Evolutionary conservation across 345 rosid genomes (phyloP), one percentile per base, ranked within the genome.

Genomic region (Brassica nigra): DNA sequence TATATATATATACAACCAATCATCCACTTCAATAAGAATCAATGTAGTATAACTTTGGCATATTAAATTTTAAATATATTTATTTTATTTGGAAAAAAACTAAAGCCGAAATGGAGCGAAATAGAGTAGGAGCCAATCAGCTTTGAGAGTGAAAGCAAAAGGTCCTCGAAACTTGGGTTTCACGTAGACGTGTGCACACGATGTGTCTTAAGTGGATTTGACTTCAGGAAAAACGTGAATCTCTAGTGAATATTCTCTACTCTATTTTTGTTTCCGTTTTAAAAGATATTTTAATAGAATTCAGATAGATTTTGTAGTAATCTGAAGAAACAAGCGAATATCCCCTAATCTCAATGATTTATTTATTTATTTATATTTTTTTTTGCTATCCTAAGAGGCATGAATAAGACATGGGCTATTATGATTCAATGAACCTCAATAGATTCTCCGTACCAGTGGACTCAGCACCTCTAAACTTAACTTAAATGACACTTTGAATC

Each of bases 171-270:
- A 42, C 52, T 42, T 47, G 49, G 86, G 79, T 0, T 81, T 42
- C 16, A 77, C 80, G 15, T 15, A 31, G 81, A 86, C 90, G 79
- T 79, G 78, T 37, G 15, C 74, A 76, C 88, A 87, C 93, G 89
- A 86, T 72, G 55, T 71, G 34, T 85, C 88, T 74, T 31, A 88
- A 84, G 86, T 88, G 91, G 90, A 83, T 31, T 18, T 86, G 83
- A 87, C 89, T 68, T 68, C 9, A 71, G 65, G 47, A 54, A 78
- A 78, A 58, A 20, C 63, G 16, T 71, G 82, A 8, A 44, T 73
- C 37, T 78, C 82, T 62, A 34, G 42, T 67, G 78, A 79, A 79
- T 68, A 57, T 79, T 74, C 68, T 15, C 73, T 14, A 29, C 77
- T 29, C 49, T 42, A 8, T 37, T 36, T 77, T 23, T 36, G 71